Percentiles rank a stretch among this genome's conserved stretches.
These are phyloP conservation scores for Babesia divergens DNA, from an alignment of 169 alveolate species.

Conservation along the genomic window DNA sequence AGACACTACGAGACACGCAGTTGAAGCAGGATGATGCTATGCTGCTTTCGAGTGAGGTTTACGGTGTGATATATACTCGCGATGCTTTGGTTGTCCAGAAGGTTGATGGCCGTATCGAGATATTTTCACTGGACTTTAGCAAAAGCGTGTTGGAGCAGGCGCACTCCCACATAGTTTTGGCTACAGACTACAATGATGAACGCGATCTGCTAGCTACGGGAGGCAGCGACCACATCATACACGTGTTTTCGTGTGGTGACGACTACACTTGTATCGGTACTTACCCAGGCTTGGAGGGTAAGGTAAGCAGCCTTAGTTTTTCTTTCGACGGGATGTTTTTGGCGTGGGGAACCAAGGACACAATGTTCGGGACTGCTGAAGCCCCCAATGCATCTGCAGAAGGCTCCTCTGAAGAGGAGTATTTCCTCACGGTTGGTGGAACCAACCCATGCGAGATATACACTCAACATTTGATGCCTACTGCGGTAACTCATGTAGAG, in stretches of 20 bases:
- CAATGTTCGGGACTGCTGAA: slow-evolving; percentile 13
- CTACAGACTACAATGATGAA: slow-evolving; percentile 27
- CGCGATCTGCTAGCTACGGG: slow-evolving; percentile 58
- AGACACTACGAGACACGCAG: slow-evolving; percentile 2
- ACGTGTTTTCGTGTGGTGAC: slow-evolving; percentile 26
- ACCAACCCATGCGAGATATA: slow-evolving; percentile 60
- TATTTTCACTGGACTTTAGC: slow-evolving; percentile 10
- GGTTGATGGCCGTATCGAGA: slow-evolving; percentile 55
- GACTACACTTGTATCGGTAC: slow-evolving; percentile 58
- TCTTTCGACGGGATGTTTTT: slow-evolving; percentile 46
- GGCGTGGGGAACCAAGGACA: slow-evolving; percentile 72
- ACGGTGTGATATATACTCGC: slow-evolving; percentile 52
- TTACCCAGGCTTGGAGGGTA: slow-evolving; percentile 61
- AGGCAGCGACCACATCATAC: slow-evolving; percentile 62
- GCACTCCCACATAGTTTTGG: slow-evolving; percentile 60
- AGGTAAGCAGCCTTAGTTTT: slow-evolving; percentile 47
- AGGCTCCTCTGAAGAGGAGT: slow-evolving; percentile 15
- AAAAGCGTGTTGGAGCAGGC: slow-evolving; percentile 34
- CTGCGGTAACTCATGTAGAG: slow-evolving; percentile 50
- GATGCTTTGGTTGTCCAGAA: slow-evolving; percentile 44
- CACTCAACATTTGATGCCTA: slow-evolving; percentile 36
- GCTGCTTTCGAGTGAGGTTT: slow-evolving; percentile 40
- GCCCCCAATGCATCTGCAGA: slow-evolving; percentile 13
- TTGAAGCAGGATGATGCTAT: slow-evolving; percentile 10
- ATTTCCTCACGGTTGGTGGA: slow-evolving; percentile 57